A percentile compares a stretch with the other conserved stretches of the same genome.
These are phyloP conservation scores for Tricharina praecox DNA, from an alignment of 495 filamentous ascomycete genomes.

Conservation along the genomic window DNA sequence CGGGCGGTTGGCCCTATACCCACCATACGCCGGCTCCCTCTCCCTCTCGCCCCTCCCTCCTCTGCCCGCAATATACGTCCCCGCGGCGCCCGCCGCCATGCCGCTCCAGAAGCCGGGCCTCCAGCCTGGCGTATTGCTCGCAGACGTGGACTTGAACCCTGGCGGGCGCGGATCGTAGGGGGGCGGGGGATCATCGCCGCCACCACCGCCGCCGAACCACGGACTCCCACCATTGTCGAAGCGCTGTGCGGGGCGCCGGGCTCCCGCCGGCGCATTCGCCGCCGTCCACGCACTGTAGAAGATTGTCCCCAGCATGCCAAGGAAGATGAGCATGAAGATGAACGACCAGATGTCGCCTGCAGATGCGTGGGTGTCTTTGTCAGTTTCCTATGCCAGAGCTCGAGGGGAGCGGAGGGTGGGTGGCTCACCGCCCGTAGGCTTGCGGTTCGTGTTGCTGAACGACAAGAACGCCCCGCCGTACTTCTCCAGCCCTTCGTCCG, in stretches of 20 bases:
- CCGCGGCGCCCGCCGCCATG: constrained; percentile 52
- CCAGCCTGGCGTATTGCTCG: constrained; percentile 37
- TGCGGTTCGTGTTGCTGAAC: neutral
- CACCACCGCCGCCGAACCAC: constrained; percentile 32
- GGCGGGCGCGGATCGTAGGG: constrained; percentile 33
- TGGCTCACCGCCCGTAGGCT: neutral
- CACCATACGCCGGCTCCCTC: constrained; percentile 17
- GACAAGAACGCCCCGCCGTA: constrained; percentile 37
- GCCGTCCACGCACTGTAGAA: constrained; percentile 26
- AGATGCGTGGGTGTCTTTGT: neutral
- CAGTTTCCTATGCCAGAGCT: constrained; percentile 7
- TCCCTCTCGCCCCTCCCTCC: constrained; percentile 26
- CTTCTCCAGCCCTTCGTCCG: constrained; percentile 57
- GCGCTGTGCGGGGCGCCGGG: constrained; percentile 15
- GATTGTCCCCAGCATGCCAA: constrained; percentile 36
- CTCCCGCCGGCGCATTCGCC: neutral
- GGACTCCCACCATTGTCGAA: constrained; percentile 24
- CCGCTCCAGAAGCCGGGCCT: constrained; percentile 83
- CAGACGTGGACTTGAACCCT: constrained; percentile 21
- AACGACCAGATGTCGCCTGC: constrained; percentile 5
- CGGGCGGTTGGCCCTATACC: constrained; percentile 9
- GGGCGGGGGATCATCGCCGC: constrained; percentile 39
- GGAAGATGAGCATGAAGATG: constrained; percentile 20
- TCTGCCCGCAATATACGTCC: constrained; percentile 48
- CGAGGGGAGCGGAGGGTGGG: neutral